Evolutionary conservation across 441 rosid species (phyloP).

Genomic region (Pelargonium citronellum): DNA sequence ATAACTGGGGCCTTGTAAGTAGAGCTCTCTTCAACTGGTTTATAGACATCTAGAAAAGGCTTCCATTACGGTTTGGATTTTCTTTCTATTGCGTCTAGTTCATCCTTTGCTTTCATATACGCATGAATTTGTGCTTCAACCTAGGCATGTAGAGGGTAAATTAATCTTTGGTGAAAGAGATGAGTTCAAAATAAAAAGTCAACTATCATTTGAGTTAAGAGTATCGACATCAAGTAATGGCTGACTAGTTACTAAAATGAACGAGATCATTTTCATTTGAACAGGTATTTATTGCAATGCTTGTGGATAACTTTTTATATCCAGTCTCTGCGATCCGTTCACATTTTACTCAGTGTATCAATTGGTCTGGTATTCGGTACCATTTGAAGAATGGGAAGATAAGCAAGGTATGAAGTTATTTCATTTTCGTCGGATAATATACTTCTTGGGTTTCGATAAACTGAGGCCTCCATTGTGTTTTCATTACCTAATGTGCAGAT

Average conservation of each 20-base stretch:
- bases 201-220: no score
- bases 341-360: constrained; percentile 88
- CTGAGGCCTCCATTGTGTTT: not conserved
- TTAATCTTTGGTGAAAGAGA: no score
- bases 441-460: not conserved
- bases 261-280: constrained; percentile 16
- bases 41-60: not conserved
- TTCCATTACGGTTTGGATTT: not conserved
- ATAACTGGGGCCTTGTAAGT: constrained; percentile 93
- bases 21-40: constrained; percentile 3
- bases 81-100: no score
- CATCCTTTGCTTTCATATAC: no score
- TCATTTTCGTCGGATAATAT: not conserved
- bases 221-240: no score
- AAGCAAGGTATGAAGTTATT: constrained; percentile 48
- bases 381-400: constrained; percentile 86
- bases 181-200: no score
- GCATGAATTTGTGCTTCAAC: no score
- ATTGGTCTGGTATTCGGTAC: constrained; percentile 91
- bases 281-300: constrained; percentile 77
- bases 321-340: constrained; percentile 86
- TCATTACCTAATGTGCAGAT: constrained; percentile 41
- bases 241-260: constrained; percentile 7
- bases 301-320: constrained; percentile 88
- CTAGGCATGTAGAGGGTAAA: no score